Conservation (phyloP, 2,329 filamentous ascomycete genomes). For the Paecilomyces sp. region DNA sequence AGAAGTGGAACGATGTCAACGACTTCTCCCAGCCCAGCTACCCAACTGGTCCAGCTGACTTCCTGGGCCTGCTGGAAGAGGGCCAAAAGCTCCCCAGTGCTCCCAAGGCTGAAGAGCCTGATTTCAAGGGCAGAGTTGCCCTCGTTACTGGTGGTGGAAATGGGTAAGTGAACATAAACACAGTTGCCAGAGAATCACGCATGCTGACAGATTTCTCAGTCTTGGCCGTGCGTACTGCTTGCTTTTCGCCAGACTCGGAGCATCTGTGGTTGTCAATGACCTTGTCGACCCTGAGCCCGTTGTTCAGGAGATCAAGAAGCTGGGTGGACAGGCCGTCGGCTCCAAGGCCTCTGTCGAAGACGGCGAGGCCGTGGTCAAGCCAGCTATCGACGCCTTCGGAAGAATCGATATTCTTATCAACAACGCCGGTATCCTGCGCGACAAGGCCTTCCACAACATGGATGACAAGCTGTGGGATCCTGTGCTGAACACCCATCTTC, state of each 20-base stretch:
- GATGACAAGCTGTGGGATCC: constrained; percentile 88
- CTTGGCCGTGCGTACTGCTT: constrained; percentile 88
- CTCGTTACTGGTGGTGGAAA: constrained; percentile 83
- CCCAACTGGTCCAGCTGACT: constrained; percentile 79
- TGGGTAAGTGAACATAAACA: constrained; percentile 45
- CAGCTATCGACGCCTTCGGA: constrained; percentile 86
- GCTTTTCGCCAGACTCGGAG: constrained; percentile 77
- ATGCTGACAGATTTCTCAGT: constrained; percentile 36
- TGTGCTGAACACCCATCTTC: constrained; percentile 85
- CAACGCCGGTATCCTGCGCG: constrained; percentile 94
- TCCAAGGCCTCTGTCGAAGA: constrained; percentile 93
- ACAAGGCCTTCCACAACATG: constrained; percentile 99
- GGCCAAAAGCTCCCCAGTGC: constrained; percentile 71
- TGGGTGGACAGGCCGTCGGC: constrained; percentile 82
- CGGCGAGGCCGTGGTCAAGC: constrained; percentile 84
- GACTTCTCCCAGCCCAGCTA: constrained; percentile 82
- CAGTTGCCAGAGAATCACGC: not conserved
- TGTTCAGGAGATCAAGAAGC: constrained; percentile 84
- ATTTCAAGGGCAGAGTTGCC: constrained; percentile 79
- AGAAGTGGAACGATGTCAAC: constrained; percentile 81
- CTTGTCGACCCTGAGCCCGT: constrained; percentile 85
- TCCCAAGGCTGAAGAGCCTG: constrained; percentile 63
- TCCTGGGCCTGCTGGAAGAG: constrained; percentile 76
- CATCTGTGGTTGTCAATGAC: constrained; percentile 89
- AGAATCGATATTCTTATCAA: constrained; percentile 94